A percentile compares a stretch with the other conserved stretches of the same genome.
Conservation (phyloP, 106 monocot species). For the Amphibolis antarctica region DNA sequence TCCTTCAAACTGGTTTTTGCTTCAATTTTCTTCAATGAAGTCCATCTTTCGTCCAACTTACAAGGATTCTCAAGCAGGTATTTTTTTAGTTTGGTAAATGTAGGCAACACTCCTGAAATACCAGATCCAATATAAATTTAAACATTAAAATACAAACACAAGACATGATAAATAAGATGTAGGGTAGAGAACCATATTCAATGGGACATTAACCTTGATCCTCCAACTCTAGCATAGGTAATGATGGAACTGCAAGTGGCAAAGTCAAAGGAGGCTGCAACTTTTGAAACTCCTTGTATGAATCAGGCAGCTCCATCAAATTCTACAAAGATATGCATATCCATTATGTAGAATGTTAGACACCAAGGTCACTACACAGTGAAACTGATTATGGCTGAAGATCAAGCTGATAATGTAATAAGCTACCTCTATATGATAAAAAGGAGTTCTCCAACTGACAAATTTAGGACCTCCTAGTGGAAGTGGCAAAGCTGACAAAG, state of each 20-base stretch:
- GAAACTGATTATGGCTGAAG: background rate
- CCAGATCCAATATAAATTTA: background rate
- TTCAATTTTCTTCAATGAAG: conserved; percentile 36
- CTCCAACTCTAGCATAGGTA: conserved; percentile 44
- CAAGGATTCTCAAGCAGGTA: conserved; percentile 24
- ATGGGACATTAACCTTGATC: conserved; percentile 20
- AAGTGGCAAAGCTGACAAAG: conserved; percentile 34
- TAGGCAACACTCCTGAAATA: conserved; percentile 52
- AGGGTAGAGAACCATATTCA: background rate
- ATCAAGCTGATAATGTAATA: background rate
- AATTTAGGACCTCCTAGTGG: conserved; percentile 58
- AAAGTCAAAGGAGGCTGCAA: conserved; percentile 22
- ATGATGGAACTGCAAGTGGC: conserved; percentile 37
- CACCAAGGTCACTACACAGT: background rate
- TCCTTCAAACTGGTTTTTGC: conserved; percentile 37
- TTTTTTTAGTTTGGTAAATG: conserved; percentile 46
- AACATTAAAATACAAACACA: conserved; percentile 8
- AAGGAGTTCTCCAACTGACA: conserved; percentile 54
- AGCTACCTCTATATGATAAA: conserved; percentile 72
- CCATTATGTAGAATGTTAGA: background rate
- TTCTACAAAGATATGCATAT: conserved; percentile 29
- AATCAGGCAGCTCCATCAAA: conserved; percentile 47
- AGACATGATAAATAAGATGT: background rate
- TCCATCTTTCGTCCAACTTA: conserved; percentile 37
- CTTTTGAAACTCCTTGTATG: conserved; percentile 52